These are phyloP conservation scores for Quercus suber DNA, from an alignment of 306 rosid genomes.

Conservation along the genomic window DNA sequence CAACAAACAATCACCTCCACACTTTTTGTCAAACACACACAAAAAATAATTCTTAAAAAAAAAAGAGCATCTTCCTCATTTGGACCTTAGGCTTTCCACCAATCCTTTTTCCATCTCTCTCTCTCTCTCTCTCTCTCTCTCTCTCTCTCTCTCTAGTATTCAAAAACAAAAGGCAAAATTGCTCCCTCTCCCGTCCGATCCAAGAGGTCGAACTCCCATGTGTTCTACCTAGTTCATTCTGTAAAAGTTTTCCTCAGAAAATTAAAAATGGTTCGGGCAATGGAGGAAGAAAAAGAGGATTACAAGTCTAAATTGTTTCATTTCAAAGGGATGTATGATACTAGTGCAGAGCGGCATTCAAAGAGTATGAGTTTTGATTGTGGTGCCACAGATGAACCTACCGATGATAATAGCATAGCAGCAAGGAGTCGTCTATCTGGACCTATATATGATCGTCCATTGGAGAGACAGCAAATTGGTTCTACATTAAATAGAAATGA, in stretches of 20 bases:
- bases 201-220: constrained; percentile 34
- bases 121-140: background rate
- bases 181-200: background rate
- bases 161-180: constrained; percentile 16
- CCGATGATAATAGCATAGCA: constrained; percentile 35
- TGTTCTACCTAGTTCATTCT: constrained; percentile 35
- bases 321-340: constrained; percentile 47
- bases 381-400: constrained; percentile 24
- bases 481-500: background rate
- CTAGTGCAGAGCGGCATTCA: constrained; percentile 40
- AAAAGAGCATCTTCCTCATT: constrained; percentile 12
- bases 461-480: constrained; percentile 13
- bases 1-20: constrained; percentile 38
- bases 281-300: constrained; percentile 47
- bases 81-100: constrained; percentile 26
- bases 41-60: constrained; percentile 1
- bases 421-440: constrained; percentile 39
- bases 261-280: constrained; percentile 39
- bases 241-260: constrained; percentile 25
- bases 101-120: constrained; percentile 11
- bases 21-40: constrained; percentile 29
- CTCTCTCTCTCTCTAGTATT: background rate
- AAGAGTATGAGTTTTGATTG: constrained; percentile 71
- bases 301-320: constrained; percentile 40
- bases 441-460: constrained; percentile 16